phyloP scores from a whole-genome alignment of 2,329 filamentous ascomycete species.

The Sordariomycetes sp. region DNA sequence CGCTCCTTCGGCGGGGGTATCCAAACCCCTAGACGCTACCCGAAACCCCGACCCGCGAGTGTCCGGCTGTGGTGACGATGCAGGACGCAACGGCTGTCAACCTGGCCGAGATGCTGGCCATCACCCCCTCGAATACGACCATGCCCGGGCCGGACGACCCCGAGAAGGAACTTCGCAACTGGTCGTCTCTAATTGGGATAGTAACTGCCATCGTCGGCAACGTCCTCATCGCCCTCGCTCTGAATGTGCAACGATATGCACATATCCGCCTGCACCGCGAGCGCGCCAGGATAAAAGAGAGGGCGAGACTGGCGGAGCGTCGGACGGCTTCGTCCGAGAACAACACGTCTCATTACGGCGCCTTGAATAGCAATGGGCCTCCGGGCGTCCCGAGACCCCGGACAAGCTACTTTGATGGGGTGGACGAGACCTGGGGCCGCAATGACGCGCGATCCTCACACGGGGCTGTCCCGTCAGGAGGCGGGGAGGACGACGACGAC shows the following conservation, averaged over 20 bases:
- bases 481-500: conserved; percentile 11
- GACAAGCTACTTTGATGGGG: not conserved
- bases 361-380: conserved; percentile 5
- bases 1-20: not conserved
- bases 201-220: conserved; percentile 88
- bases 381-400: not conserved
- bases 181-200: conserved; percentile 94
- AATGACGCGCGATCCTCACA: not conserved
- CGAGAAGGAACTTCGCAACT: conserved; percentile 49
- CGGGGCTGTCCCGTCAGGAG: conserved; percentile 10
- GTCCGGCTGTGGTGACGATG: not conserved
- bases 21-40: not conserved
- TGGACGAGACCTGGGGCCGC: not conserved
- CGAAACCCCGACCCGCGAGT: not conserved
- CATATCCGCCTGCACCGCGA: conserved; percentile 75
- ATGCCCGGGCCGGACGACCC: conserved; percentile 16
- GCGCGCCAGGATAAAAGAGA: conserved; percentile 45
- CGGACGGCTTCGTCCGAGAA: conserved; percentile 15
- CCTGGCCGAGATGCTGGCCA: not conserved
- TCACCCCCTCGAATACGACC: conserved; percentile 2
- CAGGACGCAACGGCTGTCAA: not conserved
- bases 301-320: conserved; percentile 42
- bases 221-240: conserved; percentile 83
- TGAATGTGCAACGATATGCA: conserved; percentile 94
- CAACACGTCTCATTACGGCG: not conserved